Evolutionary conservation across 495 filamentous ascomycete genomes (phyloP), one percentile per base, ranked within the genome.

Genomic region (Pseudoneurospora amorphoporcata): DNA sequence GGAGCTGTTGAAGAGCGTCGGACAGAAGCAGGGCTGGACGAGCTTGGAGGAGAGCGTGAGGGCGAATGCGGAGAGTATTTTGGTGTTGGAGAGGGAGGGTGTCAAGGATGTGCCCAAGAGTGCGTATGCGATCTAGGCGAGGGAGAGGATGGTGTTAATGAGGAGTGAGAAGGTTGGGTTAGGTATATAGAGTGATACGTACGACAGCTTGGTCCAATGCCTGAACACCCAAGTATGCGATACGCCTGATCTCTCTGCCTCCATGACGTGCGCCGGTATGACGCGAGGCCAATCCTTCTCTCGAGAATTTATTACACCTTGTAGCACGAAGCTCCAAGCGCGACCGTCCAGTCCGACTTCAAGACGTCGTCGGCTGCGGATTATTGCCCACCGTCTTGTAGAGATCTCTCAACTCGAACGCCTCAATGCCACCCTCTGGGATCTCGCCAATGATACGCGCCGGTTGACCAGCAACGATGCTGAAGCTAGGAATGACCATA

Each of bases 401-500:
- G n/a, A 85, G 73, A 71, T 85, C 85, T 71, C 84, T 82, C 77
- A 88, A 79, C 79, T 90, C 88, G 69, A 90, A 86, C 1, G 84
- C 84, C 43, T 90, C 88, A 72, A 85, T 82, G 0, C 85, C 88
- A 1, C 93, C 94, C 78, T 97, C 94, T 2, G 91, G 91, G 2
- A 96, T 86, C 81, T 97, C 94, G 17, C 92, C 94, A 8, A 97
- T 88, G 72, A 97, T 91, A 68, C 92, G 83, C 4, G 90, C 94
- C 4, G 94, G 94, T 76, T 89, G 84, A 0, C 94, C 94, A 0
- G 89, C 93, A 19, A 99, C 94, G 58, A 98, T 87, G 76, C 87
- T 91, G 81, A 92, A 95, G 77, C 92, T 92, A 39, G 94, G 93
- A 73, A 98, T 92, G 14, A 98, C 93, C 90, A 96, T 97, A 71